A percentile compares a stretch with the other conserved stretches of the same genome.
These are phyloP conservation scores for Aspergillus pseudonomiae DNA, from an alignment of 2,329 filamentous ascomycete genomes.

Conservation along the genomic window DNA sequence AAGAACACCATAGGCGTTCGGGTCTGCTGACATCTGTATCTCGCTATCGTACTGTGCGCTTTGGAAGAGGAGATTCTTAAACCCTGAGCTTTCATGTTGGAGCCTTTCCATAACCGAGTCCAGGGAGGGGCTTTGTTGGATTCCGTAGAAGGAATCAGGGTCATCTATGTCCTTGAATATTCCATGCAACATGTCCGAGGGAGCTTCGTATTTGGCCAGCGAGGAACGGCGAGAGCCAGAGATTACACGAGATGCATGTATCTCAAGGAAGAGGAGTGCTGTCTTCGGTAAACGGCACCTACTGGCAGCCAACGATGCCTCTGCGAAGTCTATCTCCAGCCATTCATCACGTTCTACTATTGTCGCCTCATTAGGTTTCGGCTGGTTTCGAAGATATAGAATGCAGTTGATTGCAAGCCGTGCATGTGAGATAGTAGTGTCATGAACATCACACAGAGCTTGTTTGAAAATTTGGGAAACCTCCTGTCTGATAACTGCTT, in stretches of 20 bases:
- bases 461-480: slow-evolving; percentile 68
- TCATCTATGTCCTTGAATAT: slow-evolving; percentile 95
- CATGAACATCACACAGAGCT: slow-evolving; percentile 59
- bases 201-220: slow-evolving; percentile 54
- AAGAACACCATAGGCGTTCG: slow-evolving; percentile 71
- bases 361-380: slow-evolving; percentile 72
- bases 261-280: slow-evolving; percentile 80
- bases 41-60: slow-evolving; percentile 89
- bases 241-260: slow-evolving; percentile 61
- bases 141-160: slow-evolving; percentile 92
- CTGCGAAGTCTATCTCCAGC: slow-evolving; percentile 79
- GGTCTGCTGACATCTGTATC: slow-evolving; percentile 61
- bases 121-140: slow-evolving; percentile 76
- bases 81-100: slow-evolving; percentile 85
- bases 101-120: slow-evolving; percentile 77
- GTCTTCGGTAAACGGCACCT: slow-evolving; percentile 84
- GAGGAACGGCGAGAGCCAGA: slow-evolving; percentile 70
- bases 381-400: slow-evolving; percentile 84
- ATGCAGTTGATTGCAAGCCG: slow-evolving; percentile 76
- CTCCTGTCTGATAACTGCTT: slow-evolving; percentile 60
- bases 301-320: slow-evolving; percentile 71
- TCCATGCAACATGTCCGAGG: slow-evolving; percentile 70
- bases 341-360: slow-evolving; percentile 78
- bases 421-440: slow-evolving; percentile 61
- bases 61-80: slow-evolving; percentile 85